Percentiles rank a stretch among this genome's conserved stretches.
Evolutionary conservation across 148 eudicot genomes (phyloP).

Genomic region (Oxyria digyna): DNA sequence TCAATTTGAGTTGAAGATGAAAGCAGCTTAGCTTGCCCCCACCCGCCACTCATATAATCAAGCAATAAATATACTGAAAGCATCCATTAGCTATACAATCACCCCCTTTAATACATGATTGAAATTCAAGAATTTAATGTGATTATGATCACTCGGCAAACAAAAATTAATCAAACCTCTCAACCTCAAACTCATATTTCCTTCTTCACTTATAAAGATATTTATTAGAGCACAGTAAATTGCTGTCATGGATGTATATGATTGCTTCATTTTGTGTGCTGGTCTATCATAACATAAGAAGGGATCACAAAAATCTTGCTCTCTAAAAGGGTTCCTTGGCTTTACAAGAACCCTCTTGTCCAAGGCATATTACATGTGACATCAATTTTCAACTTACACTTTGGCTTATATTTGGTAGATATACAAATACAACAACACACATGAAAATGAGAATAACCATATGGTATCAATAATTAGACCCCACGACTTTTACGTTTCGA

Average conservation of each 20-base stretch:
- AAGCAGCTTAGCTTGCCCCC: conserved; percentile 11
- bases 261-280: neutral
- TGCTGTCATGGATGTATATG: neutral
- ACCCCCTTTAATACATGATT: conserved; percentile 20
- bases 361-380: conserved; percentile 3
- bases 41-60: conserved; percentile 11
- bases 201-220: too few species aligned
- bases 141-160: neutral
- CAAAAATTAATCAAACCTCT: too few species aligned
- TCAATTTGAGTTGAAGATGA: conserved; percentile 11
- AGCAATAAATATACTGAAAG: conserved; percentile 21
- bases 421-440: neutral
- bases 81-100: conserved; percentile 17
- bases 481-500: too few species aligned
- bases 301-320: conserved; percentile 3
- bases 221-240: neutral
- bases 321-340: neutral
- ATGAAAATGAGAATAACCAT: neutral
- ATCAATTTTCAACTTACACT: neutral
- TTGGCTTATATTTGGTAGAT: neutral
- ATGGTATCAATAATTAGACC: neutral
- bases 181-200: too few species aligned
- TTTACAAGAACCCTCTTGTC: neutral
- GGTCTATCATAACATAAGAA: neutral
- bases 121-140: conserved; percentile 18